phyloP scores from a whole-genome alignment of 2,329 filamentous ascomycete genomes.

The Trichoderma harzianum region DNA sequence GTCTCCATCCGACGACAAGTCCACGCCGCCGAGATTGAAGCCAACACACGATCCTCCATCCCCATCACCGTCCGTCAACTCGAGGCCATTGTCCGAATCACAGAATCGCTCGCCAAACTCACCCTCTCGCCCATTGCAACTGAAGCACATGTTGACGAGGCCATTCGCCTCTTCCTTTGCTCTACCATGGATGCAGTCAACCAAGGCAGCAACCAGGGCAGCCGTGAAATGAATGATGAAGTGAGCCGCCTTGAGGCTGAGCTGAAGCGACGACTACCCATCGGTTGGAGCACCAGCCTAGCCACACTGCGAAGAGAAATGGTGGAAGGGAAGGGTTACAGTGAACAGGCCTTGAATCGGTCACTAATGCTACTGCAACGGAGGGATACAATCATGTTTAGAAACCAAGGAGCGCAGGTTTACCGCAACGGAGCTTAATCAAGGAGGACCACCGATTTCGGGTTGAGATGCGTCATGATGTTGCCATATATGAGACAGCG shows the following conservation, averaged over 20 bases:
- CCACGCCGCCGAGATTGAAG: slow-evolving; percentile 83
- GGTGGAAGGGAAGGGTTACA: slow-evolving; percentile 87
- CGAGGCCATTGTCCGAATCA: slow-evolving; percentile 95
- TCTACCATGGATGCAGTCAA: slow-evolving; percentile 98
- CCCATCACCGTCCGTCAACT: slow-evolving; percentile 97
- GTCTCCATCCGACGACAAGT: slow-evolving; percentile 94
- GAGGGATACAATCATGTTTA: slow-evolving; percentile 79
- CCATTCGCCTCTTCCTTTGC: slow-evolving; percentile 92
- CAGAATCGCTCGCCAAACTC: slow-evolving; percentile 90
- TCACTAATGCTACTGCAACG: slow-evolving; percentile 83
- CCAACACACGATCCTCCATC: slow-evolving; percentile 87
- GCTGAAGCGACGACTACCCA: slow-evolving; percentile 79
- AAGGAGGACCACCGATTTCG: background rate
- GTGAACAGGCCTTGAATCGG: slow-evolving; percentile 78
- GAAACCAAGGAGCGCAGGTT: slow-evolving; percentile 72
- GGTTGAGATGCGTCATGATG: background rate
- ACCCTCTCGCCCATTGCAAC: slow-evolving; percentile 81
- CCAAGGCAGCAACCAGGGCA: slow-evolving; percentile 78
- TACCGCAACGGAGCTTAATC: slow-evolving; percentile 66
- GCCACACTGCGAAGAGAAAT: slow-evolving; percentile 85
- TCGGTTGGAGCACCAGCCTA: slow-evolving; percentile 92
- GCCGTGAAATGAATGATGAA: slow-evolving; percentile 87
- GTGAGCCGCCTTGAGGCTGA: slow-evolving; percentile 84
- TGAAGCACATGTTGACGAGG: slow-evolving; percentile 92
- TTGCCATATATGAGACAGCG: background rate